Base-by-base conservation (phyloP, 2,329 filamentous ascomycete species). In the Arthrobotrys musiformis region DNA sequence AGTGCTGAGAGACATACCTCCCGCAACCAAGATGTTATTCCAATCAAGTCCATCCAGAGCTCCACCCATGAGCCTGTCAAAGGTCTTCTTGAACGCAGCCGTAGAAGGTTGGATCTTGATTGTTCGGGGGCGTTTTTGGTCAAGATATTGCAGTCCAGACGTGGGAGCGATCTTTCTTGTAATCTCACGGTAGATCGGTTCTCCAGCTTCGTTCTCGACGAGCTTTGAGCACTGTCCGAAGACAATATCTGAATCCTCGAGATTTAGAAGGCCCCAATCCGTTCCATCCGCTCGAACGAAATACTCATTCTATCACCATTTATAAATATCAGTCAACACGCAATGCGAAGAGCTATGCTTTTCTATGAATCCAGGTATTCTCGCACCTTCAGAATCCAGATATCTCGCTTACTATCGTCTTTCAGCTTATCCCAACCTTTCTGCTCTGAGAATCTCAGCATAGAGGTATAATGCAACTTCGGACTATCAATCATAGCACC, bases 21-120 rank as follows among this genome's bases (percentile, higher is more conserved):
- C 81, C 17, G 81, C 81, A 28, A 82, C 66, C 26, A 82, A 70
- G 11, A 82, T 73, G 35, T 82, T 80, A 35, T 64, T 77, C 81
- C 81, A 82, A 56, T 82, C 74, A 13, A 82, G 74, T 17, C 81
- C 81, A 4, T 79, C 44, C 7, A 82, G 66, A 17, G 80, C 72
- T 28, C 80, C 79, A 2, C 67, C 40, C 17, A 81, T 82, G 28
- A 82, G 67, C 15, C 79, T 77, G 22, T 81, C 64, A 42, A 82
- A 82, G 4, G 78, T 79, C 22, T 72, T 54, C 17, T 73, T 78
- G 66, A 81, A 81, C 11, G 61, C 56, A 6, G 73, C 68, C 5
- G 70, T 79, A 17, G 62, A 80, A 7, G 79, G 70, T 26, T 80
- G 79, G 52, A 82, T 79, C 11, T 70, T 69, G 28, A 82, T 35